phyloP scores from a whole-genome alignment of 1,284 basidiomycete genomes.

The Paramarasmius palmivorus region DNA sequence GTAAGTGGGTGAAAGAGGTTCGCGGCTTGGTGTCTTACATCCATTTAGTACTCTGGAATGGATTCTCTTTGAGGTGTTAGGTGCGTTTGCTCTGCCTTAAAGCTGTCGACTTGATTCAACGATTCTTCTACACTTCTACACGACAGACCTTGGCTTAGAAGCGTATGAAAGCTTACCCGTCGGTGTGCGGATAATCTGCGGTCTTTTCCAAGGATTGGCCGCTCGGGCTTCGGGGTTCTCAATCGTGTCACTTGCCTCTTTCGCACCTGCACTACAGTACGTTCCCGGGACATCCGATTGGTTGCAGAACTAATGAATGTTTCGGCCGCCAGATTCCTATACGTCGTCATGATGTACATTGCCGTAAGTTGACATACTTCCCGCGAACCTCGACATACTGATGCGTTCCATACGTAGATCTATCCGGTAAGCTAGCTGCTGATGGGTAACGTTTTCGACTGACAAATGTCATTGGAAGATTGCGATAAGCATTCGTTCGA shows the following conservation, averaged over 20 bases:
- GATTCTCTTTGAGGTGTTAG: constrained; percentile 53
- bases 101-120: no score
- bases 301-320: not conserved
- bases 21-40: no score
- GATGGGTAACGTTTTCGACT: not conserved
- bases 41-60: constrained; percentile 48
- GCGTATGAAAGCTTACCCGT: constrained; percentile 48
- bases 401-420: constrained; percentile 25
- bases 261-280: constrained; percentile 70
- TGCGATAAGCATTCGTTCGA: constrained; percentile 70
- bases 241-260: constrained; percentile 58
- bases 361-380: constrained; percentile 34
- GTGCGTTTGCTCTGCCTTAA: constrained; percentile 24
- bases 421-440: constrained; percentile 43
- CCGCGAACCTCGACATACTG: not conserved
- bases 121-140: not conserved
- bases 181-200: constrained; percentile 51
- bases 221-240: constrained; percentile 78
- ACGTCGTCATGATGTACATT: constrained; percentile 76
- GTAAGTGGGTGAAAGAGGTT: no score
- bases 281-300: constrained; percentile 18
- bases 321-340: constrained; percentile 55
- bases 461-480: constrained; percentile 32
- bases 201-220: constrained; percentile 67
- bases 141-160: constrained; percentile 38